Evolutionary conservation across 2,329 filamentous ascomycete genomes (phyloP).

Genomic region (Lecanicillium sp.): DNA sequence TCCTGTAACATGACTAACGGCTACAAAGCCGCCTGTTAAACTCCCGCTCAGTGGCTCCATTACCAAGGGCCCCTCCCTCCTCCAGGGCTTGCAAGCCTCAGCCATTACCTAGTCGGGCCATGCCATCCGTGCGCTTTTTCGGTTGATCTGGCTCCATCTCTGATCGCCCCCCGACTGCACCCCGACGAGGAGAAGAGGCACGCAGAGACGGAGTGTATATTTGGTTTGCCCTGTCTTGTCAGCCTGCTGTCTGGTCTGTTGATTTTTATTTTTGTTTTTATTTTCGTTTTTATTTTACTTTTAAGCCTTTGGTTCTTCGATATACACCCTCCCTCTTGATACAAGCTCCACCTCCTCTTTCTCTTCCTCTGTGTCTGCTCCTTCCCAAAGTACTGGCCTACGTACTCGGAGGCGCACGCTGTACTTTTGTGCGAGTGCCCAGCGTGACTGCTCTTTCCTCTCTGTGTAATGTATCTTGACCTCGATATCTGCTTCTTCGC

Average conservation of each 20-base stretch:
- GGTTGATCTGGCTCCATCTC: conserved; percentile 23
- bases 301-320: too few relatives aligned
- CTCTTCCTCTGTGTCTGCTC: too few relatives aligned
- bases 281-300: too few relatives aligned
- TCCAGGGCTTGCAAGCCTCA: too few relatives aligned
- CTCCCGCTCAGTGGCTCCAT: not conserved
- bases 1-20: not conserved
- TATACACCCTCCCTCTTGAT: too few relatives aligned
- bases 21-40: not conserved
- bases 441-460: too few relatives aligned
- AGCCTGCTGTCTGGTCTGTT: not conserved
- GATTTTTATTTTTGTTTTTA: not conserved
- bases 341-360: too few relatives aligned
- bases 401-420: too few relatives aligned
- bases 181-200: not conserved
- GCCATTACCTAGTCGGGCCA: conserved; percentile 35
- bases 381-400: too few relatives aligned
- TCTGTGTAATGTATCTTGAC: too few relatives aligned
- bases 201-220: not conserved
- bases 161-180: conserved; percentile 15
- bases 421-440: too few relatives aligned
- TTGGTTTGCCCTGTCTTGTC: not conserved
- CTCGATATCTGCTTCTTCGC: too few relatives aligned
- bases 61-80: conserved; percentile 22
- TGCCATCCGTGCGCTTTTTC: conserved; percentile 30